phyloP scores from a whole-genome alignment of 495 filamentous ascomycete genomes.

The Articulospora tetracladia region DNA sequence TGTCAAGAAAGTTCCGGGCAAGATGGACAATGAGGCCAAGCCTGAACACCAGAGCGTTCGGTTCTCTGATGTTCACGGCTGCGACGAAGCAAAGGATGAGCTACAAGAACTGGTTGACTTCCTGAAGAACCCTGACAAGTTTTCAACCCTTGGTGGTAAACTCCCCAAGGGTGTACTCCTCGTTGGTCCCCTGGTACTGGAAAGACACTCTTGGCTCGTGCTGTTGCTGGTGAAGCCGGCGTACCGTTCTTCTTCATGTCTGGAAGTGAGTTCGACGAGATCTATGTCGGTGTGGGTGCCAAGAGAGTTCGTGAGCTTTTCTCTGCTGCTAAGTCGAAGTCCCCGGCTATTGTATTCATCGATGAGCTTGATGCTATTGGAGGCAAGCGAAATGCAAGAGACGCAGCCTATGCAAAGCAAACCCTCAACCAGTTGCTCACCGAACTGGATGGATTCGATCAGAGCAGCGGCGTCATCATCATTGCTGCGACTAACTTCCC shows the following conservation, averaged over 20 bases:
- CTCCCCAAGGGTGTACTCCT: conserved; percentile 94
- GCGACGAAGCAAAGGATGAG: conserved; percentile 97
- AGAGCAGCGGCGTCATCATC: conserved; percentile 90
- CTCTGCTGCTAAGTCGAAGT: conserved; percentile 75
- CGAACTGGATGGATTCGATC: conserved; percentile 96
- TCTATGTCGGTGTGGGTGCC: conserved; percentile 96
- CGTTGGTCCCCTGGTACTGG: conserved; percentile 96
- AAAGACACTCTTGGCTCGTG: conserved; percentile 95
- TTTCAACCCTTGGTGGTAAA: conserved; percentile 89
- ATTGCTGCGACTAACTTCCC: conserved; percentile 96
- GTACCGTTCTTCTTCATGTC: conserved; percentile 99
- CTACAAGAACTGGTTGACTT: conserved; percentile 97
- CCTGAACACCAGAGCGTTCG: conserved; percentile 85
- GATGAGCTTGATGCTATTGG: conserved; percentile 97
- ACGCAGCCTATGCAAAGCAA: conserved; percentile 95
- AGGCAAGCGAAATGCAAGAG: conserved; percentile 85
- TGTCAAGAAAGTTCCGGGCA: conserved; percentile 71
- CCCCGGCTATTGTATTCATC: conserved; percentile 96
- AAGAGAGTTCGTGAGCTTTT: conserved; percentile 99
- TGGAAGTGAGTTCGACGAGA: conserved; percentile 95
- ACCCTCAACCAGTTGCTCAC: conserved; percentile 96
- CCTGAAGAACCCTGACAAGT: conserved; percentile 84
- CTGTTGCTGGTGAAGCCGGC: conserved; percentile 93
- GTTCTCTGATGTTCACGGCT: conserved; percentile 94
- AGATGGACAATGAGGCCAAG: conserved; percentile 73